Conservation (phyloP, 169 alveolate genomes). For the Cyclospora cayetanensis region DNA sequence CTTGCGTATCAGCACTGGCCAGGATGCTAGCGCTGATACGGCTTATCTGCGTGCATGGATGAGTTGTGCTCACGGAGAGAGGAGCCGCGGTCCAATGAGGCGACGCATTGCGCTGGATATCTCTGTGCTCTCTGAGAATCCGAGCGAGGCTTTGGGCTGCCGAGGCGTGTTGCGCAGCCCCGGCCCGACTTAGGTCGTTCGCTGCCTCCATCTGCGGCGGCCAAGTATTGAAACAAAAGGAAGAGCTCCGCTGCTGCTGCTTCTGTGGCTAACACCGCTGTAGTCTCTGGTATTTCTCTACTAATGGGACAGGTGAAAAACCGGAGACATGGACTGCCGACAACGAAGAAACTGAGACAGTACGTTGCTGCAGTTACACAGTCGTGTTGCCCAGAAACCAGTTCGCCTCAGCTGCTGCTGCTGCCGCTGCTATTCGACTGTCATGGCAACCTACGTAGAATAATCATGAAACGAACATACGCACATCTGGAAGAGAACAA, state of each 20-base stretch:
- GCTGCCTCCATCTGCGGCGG: conserved; percentile 59
- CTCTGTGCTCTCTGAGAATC: conserved; percentile 78
- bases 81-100: conserved; percentile 73
- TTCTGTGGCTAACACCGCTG: not conserved
- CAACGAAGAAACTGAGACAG: too few relatives aligned
- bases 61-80: conserved; percentile 41
- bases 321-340: too few relatives aligned
- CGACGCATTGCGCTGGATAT: conserved; percentile 78
- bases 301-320: too few relatives aligned
- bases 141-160: conserved; percentile 78
- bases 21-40: not conserved
- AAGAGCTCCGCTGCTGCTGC: not conserved
- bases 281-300: not conserved
- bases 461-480: not conserved
- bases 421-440: not conserved
- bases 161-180: conserved; percentile 59
- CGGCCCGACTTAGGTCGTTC: conserved; percentile 51
- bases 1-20: not conserved
- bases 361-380: too few relatives aligned
- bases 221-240: not conserved
- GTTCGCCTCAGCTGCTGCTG: not conserved
- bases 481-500: not conserved
- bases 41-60: too few relatives aligned
- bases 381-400: too few relatives aligned
- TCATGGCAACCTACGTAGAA: not conserved